Base-by-base conservation (phyloP, 768 basidiomycete genomes). In the Pisolithus microcarpus region DNA sequence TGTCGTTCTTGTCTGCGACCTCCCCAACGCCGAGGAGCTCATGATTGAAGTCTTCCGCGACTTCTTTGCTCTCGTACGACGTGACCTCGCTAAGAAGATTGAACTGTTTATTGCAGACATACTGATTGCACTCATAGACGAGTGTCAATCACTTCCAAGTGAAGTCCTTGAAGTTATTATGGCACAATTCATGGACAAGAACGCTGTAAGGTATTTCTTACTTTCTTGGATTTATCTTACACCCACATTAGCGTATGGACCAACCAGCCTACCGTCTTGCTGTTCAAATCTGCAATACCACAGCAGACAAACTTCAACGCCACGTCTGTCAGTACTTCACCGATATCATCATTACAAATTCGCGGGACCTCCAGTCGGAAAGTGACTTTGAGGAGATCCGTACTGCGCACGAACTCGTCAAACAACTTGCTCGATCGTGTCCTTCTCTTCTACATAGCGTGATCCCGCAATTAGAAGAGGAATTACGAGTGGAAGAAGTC, bases 311-410 rank as follows among this genome's bases (percentile, higher is more conserved):
- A 65, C 78, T 97, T 6, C 89, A 92, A 63, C 82, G 92, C 5
- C 81, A 92, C 55, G 87, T 95, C 43, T 88, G 85, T 62, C 83
- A 88, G 58, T 93, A 97, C 70, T 96, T 99, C 63, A 87, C 90
- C 21, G 94, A 96, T 59, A 83, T 90, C 53, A 87, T 94, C 59
- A 77, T 84, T 43, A 72, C 74, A 13, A 74, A 75, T 53, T 72
- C 80, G 36, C 70, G 71, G 38, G 70, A 71, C 37, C 79, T 85
- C 11, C 85, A 86, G 45, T 48, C 62, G 8, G 73, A 72, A 5
- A 76, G 83, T 10, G 79, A 85, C 51, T 75, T 77, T 52, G 75
- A 78, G 31, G 82, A 90, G 52, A 82, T 91, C 46, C 77, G 81
- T 54, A 75, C 74, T 4, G 85, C 91, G 3, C 95, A 97, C 66